A percentile compares a stretch with the other conserved stretches of the same genome.
phyloP scores from a whole-genome alignment of 148 eudicot genomes.

The Chenopodium quinoa region DNA sequence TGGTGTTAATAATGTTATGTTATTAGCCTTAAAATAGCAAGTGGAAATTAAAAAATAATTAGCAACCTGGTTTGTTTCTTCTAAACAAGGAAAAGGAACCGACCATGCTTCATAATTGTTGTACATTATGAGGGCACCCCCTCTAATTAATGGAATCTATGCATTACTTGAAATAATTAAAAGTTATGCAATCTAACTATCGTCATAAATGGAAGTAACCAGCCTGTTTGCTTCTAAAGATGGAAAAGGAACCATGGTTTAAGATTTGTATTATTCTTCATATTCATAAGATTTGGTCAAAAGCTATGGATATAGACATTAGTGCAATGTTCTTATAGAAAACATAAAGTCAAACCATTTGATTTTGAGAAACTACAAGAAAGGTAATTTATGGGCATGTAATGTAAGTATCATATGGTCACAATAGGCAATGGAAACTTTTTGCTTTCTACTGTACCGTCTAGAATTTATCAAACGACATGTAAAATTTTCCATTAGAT shows the following conservation, averaged over 20 bases:
- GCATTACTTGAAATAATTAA: not conserved
- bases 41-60: slow-evolving; percentile 4
- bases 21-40: slow-evolving; percentile 6
- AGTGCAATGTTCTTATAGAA: slow-evolving; percentile 6
- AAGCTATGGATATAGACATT: not conserved
- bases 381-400: too few species aligned
- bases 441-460: too few species aligned
- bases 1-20: not conserved
- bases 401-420: too few species aligned
- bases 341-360: slow-evolving; percentile 10
- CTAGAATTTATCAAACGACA: too few species aligned
- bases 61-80: slow-evolving; percentile 7
- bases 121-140: too few species aligned
- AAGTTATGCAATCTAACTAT: not conserved
- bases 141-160: not conserved
- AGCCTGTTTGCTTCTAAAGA: slow-evolving; percentile 2
- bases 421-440: too few species aligned
- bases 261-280: not conserved
- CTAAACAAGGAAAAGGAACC: slow-evolving; percentile 3
- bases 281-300: slow-evolving; percentile 17
- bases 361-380: too few species aligned
- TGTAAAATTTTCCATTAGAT: too few species aligned
- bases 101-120: not conserved
- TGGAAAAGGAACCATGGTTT: not conserved
- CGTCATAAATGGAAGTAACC: not conserved